Evolutionary conservation across 345 rosid genomes (phyloP).

Genomic region (Noccaea caerulescens): DNA sequence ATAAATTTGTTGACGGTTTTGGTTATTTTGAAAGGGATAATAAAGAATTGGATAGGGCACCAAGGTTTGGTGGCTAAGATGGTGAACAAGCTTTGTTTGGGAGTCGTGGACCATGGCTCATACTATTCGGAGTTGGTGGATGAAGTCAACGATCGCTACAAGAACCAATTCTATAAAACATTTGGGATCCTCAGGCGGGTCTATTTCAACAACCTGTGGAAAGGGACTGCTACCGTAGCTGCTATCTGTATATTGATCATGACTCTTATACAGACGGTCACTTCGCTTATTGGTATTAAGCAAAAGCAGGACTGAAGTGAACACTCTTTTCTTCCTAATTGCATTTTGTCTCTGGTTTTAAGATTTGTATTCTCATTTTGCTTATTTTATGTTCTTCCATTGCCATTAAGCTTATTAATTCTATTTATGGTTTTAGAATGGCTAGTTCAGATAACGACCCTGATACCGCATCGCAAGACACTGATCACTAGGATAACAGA

Average conservation of each 20-base stretch:
- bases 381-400: too few relatives aligned
- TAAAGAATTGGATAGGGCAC: conserved; percentile 14
- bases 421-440: too few relatives aligned
- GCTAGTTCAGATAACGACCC: too few relatives aligned
- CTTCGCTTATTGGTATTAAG: background rate
- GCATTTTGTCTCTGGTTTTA: too few relatives aligned
- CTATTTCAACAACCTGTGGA: conserved; percentile 12
- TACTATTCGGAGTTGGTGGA: background rate
- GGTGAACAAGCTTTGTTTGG: conserved; percentile 35
- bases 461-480: too few relatives aligned
- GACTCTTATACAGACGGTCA: conserved; percentile 1
- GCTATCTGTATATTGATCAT: background rate
- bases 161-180: background rate
- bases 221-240: conserved; percentile 22
- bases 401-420: too few relatives aligned
- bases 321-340: too few relatives aligned
- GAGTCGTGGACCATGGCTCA: background rate
- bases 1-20: background rate
- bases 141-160: background rate
- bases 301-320: background rate
- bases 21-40: background rate
- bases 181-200: conserved; percentile 3
- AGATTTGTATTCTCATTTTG: too few relatives aligned
- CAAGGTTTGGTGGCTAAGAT: conserved; percentile 16
- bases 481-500: too few relatives aligned